A percentile compares a stretch with the other conserved stretches of the same genome.
Evolutionary conservation across 1,139 yeast species (phyloP).

Genomic region (Sugiyamaella grinbergsii): DNA sequence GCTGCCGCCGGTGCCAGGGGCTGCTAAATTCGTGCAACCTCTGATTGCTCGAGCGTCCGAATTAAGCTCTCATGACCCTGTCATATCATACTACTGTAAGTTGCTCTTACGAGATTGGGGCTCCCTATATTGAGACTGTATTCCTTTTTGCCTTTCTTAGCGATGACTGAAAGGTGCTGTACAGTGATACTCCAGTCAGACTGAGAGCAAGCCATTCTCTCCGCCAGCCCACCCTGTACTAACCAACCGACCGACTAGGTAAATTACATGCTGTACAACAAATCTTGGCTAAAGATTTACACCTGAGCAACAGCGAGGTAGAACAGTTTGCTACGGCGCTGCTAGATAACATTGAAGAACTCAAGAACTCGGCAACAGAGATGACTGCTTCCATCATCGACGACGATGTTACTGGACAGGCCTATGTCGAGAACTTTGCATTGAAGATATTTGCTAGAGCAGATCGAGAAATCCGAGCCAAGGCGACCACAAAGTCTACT

Average conservation of each 20-base stretch:
- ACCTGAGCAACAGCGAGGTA: conserved; percentile 53
- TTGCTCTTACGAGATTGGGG: conserved; percentile 18
- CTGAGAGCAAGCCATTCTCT: too few relatives aligned
- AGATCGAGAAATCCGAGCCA: conserved; percentile 49
- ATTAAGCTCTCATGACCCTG: conserved; percentile 51
- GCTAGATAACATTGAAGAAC: conserved; percentile 63
- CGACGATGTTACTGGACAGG: conserved; percentile 59
- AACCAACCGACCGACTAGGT: conserved; percentile 5
- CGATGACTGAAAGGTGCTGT: too few relatives aligned
- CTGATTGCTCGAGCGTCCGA: conserved; percentile 56
- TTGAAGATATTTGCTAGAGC: conserved; percentile 61
- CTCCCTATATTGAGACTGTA: too few relatives aligned
- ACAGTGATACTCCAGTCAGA: too few relatives aligned
- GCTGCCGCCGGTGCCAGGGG: conserved; percentile 30
- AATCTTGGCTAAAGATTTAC: conserved; percentile 61
- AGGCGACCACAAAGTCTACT: conserved; percentile 46
- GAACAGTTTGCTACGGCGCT: conserved; percentile 60
- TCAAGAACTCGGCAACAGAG: conserved; percentile 41
- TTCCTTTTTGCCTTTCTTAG: too few relatives aligned
- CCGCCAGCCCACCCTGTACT: too few relatives aligned
- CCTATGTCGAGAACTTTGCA: conserved; percentile 63
- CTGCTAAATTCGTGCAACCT: conserved; percentile 46
- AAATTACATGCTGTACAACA: conserved; percentile 60
- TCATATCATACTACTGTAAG: conserved; percentile 59
- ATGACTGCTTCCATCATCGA: conserved; percentile 46